Evolutionary conservation across 2,329 filamentous ascomycete species (phyloP).

Genomic region (Scedosporium apiospermum): DNA sequence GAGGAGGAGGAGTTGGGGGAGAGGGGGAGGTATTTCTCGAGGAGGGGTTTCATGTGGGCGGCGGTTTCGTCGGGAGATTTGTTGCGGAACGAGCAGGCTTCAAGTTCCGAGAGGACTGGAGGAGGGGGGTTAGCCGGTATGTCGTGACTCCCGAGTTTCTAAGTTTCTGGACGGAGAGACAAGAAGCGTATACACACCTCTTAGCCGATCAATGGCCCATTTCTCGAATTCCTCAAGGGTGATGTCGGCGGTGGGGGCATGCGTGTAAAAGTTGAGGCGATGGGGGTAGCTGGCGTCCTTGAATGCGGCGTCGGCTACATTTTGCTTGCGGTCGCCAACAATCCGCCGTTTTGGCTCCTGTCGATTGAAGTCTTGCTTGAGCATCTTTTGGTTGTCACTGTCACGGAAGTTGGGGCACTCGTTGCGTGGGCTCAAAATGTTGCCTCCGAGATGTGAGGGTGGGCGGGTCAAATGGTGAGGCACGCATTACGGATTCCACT

Average conservation of each 20-base stretch:
- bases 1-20: slow-evolving; percentile 60
- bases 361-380: slow-evolving; percentile 41
- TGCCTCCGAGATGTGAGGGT: neutral
- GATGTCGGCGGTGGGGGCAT: slow-evolving; percentile 85
- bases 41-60: slow-evolving; percentile 71
- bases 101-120: slow-evolving; percentile 74
- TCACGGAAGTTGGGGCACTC: neutral
- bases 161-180: neutral
- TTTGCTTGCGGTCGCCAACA: slow-evolving; percentile 71
- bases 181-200: slow-evolving; percentile 41
- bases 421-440: neutral
- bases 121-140: neutral
- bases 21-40: slow-evolving; percentile 80
- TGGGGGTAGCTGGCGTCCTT: slow-evolving; percentile 72
- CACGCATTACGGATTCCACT: too few species aligned
- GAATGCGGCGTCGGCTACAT: slow-evolving; percentile 71
- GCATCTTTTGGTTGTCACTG: slow-evolving; percentile 25
- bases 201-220: slow-evolving; percentile 90
- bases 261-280: slow-evolving; percentile 84
- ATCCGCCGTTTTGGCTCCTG: slow-evolving; percentile 65
- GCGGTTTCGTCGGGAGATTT: slow-evolving; percentile 73
- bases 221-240: slow-evolving; percentile 96
- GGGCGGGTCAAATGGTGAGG: neutral
- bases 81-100: slow-evolving; percentile 94
- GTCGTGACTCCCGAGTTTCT: slow-evolving; percentile 10